These are phyloP conservation scores for Neocatenulostroma microsporum DNA, from an alignment of 2,329 filamentous ascomycete genomes.

Conservation along the genomic window DNA sequence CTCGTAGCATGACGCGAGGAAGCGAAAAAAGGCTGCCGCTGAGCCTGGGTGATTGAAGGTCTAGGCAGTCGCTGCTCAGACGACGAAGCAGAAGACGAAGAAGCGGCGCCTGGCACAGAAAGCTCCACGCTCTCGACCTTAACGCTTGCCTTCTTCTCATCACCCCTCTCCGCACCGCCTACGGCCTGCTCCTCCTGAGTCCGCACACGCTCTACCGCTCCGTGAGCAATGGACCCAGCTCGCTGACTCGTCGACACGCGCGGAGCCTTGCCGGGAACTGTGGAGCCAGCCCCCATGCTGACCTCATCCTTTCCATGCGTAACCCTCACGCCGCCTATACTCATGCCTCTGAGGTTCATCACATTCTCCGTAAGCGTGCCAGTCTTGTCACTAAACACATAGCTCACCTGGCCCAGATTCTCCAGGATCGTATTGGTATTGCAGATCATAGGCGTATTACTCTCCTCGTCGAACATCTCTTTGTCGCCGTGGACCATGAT, in stretches of 20 bases:
- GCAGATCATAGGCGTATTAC: constrained; percentile 73
- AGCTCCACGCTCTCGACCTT: neutral
- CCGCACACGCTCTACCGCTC: too few relatives aligned
- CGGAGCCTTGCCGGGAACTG: too few relatives aligned
- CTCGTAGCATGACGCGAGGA: neutral
- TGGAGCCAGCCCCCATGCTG: neutral
- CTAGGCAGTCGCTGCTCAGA: neutral
- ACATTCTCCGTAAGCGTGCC: constrained; percentile 83
- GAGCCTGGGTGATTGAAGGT: neutral
- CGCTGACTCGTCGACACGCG: neutral
- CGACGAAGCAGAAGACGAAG: neutral
- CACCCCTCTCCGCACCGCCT: neutral
- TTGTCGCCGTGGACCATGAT: constrained; percentile 66
- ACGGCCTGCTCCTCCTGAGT: too few relatives aligned
- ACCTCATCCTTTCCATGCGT: constrained; percentile 55
- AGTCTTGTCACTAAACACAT: constrained; percentile 75
- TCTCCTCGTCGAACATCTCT: constrained; percentile 78
- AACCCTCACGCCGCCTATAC: constrained; percentile 72
- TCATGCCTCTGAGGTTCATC: constrained; percentile 85
- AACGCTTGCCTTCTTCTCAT: neutral
- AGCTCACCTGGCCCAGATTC: constrained; percentile 73
- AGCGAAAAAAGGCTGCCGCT: neutral
- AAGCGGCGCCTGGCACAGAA: neutral
- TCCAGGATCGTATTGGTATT: constrained; percentile 87
- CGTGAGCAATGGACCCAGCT: too few relatives aligned